A percentile compares a stretch with the other conserved stretches of the same genome.
Evolutionary conservation across 331 rosid genomes (phyloP).

Genomic region (Pyrus hybrid): DNA sequence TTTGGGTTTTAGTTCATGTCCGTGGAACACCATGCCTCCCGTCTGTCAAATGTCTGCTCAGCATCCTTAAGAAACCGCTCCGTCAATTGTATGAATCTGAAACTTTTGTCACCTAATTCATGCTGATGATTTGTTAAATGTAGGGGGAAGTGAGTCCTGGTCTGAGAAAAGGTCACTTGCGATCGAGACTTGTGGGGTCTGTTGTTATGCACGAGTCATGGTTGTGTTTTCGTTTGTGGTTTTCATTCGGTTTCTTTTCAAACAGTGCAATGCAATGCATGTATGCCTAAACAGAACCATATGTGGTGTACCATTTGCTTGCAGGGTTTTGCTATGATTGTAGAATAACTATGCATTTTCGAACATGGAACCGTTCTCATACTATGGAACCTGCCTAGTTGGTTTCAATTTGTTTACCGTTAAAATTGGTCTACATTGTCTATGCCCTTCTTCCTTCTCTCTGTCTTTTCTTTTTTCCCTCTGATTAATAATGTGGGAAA

Average conservation of each 20-base stretch:
- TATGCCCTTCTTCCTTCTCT: neutral
- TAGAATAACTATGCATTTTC: constrained; percentile 25
- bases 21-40: constrained; percentile 58
- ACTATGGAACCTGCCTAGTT: constrained; percentile 8
- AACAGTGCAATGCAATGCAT: constrained; percentile 12
- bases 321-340: constrained; percentile 21
- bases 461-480: no score
- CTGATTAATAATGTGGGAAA: no score
- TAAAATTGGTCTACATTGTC: neutral
- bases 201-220: neutral
- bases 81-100: constrained; percentile 27
- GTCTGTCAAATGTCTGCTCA: constrained; percentile 52
- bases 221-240: constrained; percentile 13
- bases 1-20: constrained; percentile 45
- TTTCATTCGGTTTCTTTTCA: constrained; percentile 6
- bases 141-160: constrained; percentile 3
- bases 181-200: constrained; percentile 22
- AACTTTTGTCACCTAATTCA: constrained; percentile 16
- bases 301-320: constrained; percentile 17
- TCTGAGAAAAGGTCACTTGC: constrained; percentile 13
- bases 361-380: constrained; percentile 16
- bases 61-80: constrained; percentile 28
- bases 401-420: neutral
- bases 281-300: constrained; percentile 27
- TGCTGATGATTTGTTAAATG: constrained; percentile 21